phyloP scores from a whole-genome alignment of 2,329 filamentous ascomycete genomes.

The Magnaporthiopsis rhizophila region DNA sequence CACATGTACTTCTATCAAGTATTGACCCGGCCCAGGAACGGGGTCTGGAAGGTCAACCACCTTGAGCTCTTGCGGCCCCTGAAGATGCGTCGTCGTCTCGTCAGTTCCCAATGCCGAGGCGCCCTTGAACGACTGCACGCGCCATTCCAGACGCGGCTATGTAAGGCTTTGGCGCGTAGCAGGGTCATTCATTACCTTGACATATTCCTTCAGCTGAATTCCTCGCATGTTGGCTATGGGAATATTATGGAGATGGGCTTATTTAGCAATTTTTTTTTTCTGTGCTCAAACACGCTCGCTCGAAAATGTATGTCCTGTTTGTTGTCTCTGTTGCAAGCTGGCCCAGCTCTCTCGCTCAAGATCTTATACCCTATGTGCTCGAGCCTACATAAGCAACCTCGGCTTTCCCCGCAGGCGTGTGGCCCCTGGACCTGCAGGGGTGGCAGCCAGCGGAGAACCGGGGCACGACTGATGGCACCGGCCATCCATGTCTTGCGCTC shows the following conservation, averaged over 20 bases:
- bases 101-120: not conserved
- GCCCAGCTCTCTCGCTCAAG: not conserved
- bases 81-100: not conserved
- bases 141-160: not conserved
- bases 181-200: constrained; percentile 20
- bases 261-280: not conserved
- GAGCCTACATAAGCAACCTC: not conserved
- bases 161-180: constrained; percentile 1
- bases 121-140: not conserved
- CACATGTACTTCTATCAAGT: constrained; percentile 71
- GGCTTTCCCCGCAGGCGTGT: not conserved
- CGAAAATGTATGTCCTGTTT: not conserved
- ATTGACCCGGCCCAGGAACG: constrained; percentile 61
- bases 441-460: not conserved
- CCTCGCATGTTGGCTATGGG: constrained; percentile 21
- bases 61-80: constrained; percentile 73
- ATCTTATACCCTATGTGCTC: not conserved
- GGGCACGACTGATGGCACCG: too few relatives aligned
- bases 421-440: not conserved
- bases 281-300: not conserved
- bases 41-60: constrained; percentile 71
- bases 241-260: not conserved
- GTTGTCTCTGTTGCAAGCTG: not conserved
- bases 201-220: constrained; percentile 25
- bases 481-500: not conserved